phyloP scores from a whole-genome alignment of 257 asterid genomes.

The Jacaranda copaia region DNA sequence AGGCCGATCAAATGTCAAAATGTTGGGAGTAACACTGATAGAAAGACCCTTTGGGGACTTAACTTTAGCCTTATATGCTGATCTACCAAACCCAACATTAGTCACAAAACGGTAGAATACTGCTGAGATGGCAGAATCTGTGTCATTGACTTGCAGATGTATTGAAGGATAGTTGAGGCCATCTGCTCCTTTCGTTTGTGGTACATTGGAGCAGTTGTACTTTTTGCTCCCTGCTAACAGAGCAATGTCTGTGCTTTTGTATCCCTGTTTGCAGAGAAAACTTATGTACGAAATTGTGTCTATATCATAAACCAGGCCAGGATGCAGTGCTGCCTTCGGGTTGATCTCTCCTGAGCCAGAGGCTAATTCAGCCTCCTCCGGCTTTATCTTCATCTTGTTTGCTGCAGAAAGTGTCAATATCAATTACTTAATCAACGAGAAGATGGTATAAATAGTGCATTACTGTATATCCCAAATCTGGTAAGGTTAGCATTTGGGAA shows the following conservation, averaged over 20 bases:
- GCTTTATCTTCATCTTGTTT: conserved; percentile 48
- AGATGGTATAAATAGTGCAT: background rate
- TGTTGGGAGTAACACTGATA: conserved; percentile 53
- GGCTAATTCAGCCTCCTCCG: conserved; percentile 55
- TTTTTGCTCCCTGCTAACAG: conserved; percentile 51
- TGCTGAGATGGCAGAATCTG: conserved; percentile 48
- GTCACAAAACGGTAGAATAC: conserved; percentile 65
- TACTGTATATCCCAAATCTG: no score
- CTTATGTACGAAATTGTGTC: conserved; percentile 51
- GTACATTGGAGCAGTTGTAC: conserved; percentile 53
- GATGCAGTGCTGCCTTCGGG: conserved; percentile 65
- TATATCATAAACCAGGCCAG: conserved; percentile 72
- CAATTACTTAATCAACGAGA: background rate
- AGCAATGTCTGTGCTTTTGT: conserved; percentile 43
- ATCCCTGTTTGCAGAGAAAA: conserved; percentile 71
- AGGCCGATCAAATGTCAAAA: conserved; percentile 43
- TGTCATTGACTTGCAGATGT: conserved; percentile 47
- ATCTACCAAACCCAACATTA: conserved; percentile 49
- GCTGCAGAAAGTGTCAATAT: conserved; percentile 47
- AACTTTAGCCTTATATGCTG: conserved; percentile 58
- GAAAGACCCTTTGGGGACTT: conserved; percentile 47
- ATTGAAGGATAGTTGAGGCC: conserved; percentile 80
- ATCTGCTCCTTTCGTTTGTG: conserved; percentile 55
- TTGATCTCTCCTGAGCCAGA: conserved; percentile 69
- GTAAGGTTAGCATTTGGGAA: no score